Evolutionary conservation across 805 yeast genomes (phyloP).

Genomic region (Teunomyces atbi): DNA sequence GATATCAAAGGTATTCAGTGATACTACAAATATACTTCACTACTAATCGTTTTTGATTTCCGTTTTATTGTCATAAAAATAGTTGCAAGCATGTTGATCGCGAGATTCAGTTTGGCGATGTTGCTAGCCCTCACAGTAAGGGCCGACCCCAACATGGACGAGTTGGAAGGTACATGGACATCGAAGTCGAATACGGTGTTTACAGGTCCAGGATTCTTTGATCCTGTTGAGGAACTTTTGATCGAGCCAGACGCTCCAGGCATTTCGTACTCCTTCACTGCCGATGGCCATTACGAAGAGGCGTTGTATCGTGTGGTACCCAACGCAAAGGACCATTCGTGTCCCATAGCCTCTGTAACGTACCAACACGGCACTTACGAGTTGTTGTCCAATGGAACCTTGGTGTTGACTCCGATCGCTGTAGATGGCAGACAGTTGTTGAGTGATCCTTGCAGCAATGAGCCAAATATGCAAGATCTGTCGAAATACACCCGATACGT

Average conservation of each 20-base stretch:
- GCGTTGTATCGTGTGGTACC: constrained; percentile 78
- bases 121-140: constrained; percentile 11
- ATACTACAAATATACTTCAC: no score
- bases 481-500: constrained; percentile 71
- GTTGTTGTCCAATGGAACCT: constrained; percentile 60
- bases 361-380: constrained; percentile 89
- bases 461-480: constrained; percentile 28
- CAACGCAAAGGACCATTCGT: constrained; percentile 71
- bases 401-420: constrained; percentile 67
- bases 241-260: constrained; percentile 98
- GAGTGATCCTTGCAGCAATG: constrained; percentile 79
- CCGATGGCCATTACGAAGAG: constrained; percentile 87
- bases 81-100: not conserved
- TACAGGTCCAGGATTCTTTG: constrained; percentile 95
- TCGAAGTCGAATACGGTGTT: constrained; percentile 91
- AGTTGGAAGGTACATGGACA: constrained; percentile 88
- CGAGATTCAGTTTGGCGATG: constrained; percentile 7
- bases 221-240: constrained; percentile 91
- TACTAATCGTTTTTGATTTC: no score
- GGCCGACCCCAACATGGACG: constrained; percentile 39
- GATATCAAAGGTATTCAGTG: no score
- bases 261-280: constrained; percentile 86
- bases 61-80: not conserved
- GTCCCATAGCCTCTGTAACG: constrained; percentile 79
- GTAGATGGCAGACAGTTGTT: constrained; percentile 93